Evolutionary conservation across 2,329 filamentous ascomycete genomes (phyloP), one percentile per base, ranked within the genome.

Genomic region (Xylaria sp.): DNA sequence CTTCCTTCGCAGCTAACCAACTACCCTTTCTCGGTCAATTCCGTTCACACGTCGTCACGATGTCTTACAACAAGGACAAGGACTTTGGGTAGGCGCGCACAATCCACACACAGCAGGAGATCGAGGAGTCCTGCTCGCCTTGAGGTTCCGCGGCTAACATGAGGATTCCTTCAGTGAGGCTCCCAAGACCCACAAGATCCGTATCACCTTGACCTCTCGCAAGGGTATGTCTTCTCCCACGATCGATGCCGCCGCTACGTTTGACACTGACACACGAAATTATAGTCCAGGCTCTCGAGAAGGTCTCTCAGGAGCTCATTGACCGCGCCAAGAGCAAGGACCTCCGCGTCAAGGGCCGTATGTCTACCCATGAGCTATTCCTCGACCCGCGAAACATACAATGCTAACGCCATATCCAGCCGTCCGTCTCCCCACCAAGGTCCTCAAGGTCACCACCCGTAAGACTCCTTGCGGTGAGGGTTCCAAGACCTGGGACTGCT

Each of bases 401-500:
- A 47, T 52, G 55, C 52, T 60, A 58, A 60, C 49, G n/a, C 19
- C 2, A 49, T 23, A 92, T 49, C n/a, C 18, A 63, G 61, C 93
- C 77, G 93, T 97, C 80, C 92, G 93, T 76, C 89, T 97, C 74
- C 92, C 94, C 73, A 97, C 92, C 83, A 96, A 97, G 89, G 91
- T 86, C 78, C 86, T 97, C 75, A 91, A 94, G 85, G 87, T 96
- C 84, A 91, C 90, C 78, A 96, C 94, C 84, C 90, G 94, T 76
- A 99, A 99, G 90, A 97, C 94, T 69, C 94, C 94, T 78, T 94
- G 90, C 82, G 94, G 94, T 90, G 94, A 99, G 87, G 94, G 94
- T 83, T 95, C 90, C 80, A 99, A 99, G 91, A 99, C 94, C 76
- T 99, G 94, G 94, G 94, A 97, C 79, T 88, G 85, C 79, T 99